Percentiles rank a stretch among this genome's conserved stretches.
Evolutionary conservation across 441 rosid genomes (phyloP).

Genomic region (Lepidium campestre): DNA sequence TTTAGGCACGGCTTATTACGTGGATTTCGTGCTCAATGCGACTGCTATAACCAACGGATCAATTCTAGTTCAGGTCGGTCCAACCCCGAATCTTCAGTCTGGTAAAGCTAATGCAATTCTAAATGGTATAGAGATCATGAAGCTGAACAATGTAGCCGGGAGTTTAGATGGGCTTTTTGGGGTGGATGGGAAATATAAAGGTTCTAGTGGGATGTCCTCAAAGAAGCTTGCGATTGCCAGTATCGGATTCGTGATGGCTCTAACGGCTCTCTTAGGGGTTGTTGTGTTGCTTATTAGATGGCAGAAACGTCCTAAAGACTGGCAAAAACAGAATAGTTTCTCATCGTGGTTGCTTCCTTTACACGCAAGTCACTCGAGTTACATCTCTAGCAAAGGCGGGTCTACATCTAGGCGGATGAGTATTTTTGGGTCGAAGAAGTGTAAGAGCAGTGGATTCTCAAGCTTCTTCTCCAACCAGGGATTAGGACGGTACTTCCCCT

Average conservation of each 20-base stretch:
- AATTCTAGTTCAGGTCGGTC: slow-evolving; percentile 47
- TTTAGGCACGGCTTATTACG: slow-evolving; percentile 38
- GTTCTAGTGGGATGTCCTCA: slow-evolving; percentile 15
- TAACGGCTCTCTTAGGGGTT: slow-evolving; percentile 35
- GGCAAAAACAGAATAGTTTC: slow-evolving; percentile 56
- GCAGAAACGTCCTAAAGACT: slow-evolving; percentile 45
- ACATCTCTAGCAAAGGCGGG: slow-evolving; percentile 48
- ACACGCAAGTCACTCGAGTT: slow-evolving; percentile 32
- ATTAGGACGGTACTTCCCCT: slow-evolving; percentile 42
- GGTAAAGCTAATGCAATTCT: slow-evolving; percentile 44
- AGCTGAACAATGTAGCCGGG: slow-evolving; percentile 41
- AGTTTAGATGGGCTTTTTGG: slow-evolving; percentile 43
- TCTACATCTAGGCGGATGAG: slow-evolving; percentile 37
- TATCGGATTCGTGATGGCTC: slow-evolving; percentile 39
- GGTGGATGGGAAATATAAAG: slow-evolving; percentile 34
- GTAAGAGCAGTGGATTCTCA: slow-evolving; percentile 43
- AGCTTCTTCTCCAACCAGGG: slow-evolving; percentile 42
- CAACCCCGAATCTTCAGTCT: slow-evolving; percentile 25
- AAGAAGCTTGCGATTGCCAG: slow-evolving; percentile 42
- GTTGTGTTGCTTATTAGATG: slow-evolving; percentile 34
- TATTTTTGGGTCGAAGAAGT: slow-evolving; percentile 39
- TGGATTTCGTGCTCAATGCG: slow-evolving; percentile 37
- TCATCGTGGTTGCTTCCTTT: slow-evolving; percentile 62
- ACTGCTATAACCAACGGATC: slow-evolving; percentile 33
- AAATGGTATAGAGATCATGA: slow-evolving; percentile 53